A percentile compares a stretch with the other conserved stretches of the same genome.
Conservation (phyloP, 1,139 yeast genomes). For the Nakaseomyces delphensis region DNA sequence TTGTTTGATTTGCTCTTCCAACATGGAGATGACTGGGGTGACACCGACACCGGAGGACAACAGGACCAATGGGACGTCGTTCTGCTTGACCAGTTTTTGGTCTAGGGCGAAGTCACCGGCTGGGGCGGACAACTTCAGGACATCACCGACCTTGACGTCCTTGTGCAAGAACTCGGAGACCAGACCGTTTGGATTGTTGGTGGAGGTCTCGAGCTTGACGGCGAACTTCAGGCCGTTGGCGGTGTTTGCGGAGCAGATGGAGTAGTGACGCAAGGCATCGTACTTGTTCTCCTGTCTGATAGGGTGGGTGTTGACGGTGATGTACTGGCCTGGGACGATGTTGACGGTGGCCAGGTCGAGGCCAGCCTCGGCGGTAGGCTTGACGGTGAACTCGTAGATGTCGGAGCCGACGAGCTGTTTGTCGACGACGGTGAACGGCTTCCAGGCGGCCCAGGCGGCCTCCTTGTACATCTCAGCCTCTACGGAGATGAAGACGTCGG, state of each 20-base stretch:
- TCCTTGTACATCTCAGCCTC: conserved; percentile 42
- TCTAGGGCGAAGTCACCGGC: conserved; percentile 45
- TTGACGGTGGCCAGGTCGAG: conserved; percentile 35
- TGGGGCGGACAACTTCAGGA: conserved; percentile 49
- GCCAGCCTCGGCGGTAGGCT: conserved; percentile 36
- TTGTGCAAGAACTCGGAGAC: conserved; percentile 50
- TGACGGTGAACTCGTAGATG: conserved; percentile 43
- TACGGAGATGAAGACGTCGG: conserved; percentile 49
- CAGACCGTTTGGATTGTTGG: conserved; percentile 37
- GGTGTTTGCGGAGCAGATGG: conserved; percentile 25
- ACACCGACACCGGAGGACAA: conserved; percentile 62
- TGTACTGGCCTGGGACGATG: conserved; percentile 46
- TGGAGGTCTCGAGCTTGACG: conserved; percentile 36
- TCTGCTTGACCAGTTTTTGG: conserved; percentile 16
- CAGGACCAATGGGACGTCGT: conserved; percentile 36
- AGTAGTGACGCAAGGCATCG: conserved; percentile 30
- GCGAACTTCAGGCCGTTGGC: conserved; percentile 34
- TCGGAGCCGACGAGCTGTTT: conserved; percentile 40
- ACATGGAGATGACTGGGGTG: conserved; percentile 51
- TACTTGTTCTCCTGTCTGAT: conserved; percentile 26
- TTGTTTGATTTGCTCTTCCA: conserved; percentile 31
- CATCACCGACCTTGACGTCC: conserved; percentile 42
- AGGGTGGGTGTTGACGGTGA: conserved; percentile 42
- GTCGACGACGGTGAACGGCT: conserved; percentile 41
- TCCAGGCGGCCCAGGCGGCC: conserved; percentile 50